Percentiles rank a stretch among this genome's conserved stretches.
Evolutionary conservation across 1,284 basidiomycete genomes (phyloP).

Genomic region (Agroathelia rolfsii): DNA sequence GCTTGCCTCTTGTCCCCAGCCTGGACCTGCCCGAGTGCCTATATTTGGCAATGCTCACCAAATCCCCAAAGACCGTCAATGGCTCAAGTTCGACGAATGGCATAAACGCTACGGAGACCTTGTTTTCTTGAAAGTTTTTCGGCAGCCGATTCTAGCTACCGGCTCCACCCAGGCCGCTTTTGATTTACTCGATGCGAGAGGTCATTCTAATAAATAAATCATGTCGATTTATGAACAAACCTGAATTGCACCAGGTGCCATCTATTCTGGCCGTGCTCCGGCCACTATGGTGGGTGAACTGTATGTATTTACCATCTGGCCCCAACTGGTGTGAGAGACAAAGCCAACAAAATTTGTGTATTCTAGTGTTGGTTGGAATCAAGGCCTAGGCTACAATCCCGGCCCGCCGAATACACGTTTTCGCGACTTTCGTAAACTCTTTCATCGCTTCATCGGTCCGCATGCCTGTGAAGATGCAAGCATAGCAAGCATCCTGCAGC

Average conservation of each 20-base stretch:
- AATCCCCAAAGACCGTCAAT: no score
- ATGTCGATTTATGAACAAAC: no score
- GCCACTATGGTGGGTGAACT: conserved; percentile 33
- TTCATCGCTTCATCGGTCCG: conserved; percentile 29
- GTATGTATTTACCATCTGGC: conserved; percentile 21
- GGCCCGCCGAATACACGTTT: conserved; percentile 27
- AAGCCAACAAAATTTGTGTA: not conserved
- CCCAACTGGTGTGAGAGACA: not conserved
- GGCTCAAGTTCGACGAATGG: no score
- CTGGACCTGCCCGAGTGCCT: conserved; percentile 32
- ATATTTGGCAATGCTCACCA: conserved; percentile 32
- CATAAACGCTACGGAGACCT: no score
- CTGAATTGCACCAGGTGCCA: no score
- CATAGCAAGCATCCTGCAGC: conserved; percentile 20
- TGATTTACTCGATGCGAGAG: no score
- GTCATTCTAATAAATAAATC: no score
- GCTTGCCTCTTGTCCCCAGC: no score
- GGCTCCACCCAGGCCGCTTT: no score
- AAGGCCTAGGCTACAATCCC: conserved; percentile 28
- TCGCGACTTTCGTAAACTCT: conserved; percentile 28
- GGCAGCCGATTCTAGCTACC: no score
- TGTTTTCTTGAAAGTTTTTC: no score
- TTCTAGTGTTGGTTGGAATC: conserved; percentile 30
- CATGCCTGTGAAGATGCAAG: conserved; percentile 18
- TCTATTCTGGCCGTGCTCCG: conserved; percentile 31